Percentiles rank a stretch among this genome's conserved stretches.
phyloP scores from a whole-genome alignment of 805 yeast species.

The Candida rishiriensis region DNA sequence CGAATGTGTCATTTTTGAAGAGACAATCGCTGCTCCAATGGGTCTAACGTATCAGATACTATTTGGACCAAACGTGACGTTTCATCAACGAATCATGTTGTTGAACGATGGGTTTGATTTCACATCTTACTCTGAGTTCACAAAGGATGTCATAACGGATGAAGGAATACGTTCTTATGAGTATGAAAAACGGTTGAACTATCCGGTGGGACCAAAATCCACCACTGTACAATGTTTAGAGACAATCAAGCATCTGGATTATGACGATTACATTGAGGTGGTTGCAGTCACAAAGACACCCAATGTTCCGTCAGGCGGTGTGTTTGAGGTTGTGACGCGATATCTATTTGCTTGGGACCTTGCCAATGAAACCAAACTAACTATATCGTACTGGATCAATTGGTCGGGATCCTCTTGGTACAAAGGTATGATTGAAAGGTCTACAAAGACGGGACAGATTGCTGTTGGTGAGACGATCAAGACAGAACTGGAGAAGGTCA shows the following conservation, averaged over 20 bases:
- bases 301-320: constrained; percentile 88
- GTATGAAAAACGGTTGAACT: constrained; percentile 72
- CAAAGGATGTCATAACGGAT: constrained; percentile 35
- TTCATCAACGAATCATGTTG: constrained; percentile 35
- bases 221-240: constrained; percentile 66
- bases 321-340: constrained; percentile 72
- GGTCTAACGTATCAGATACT: constrained; percentile 68
- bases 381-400: constrained; percentile 67
- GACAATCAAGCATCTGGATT: constrained; percentile 50
- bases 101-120: constrained; percentile 45
- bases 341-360: constrained; percentile 73
- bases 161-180: constrained; percentile 48
- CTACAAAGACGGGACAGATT: constrained; percentile 75
- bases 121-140: constrained; percentile 34
- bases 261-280: constrained; percentile 51
- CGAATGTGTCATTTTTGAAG: constrained; percentile 49
- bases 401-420: constrained; percentile 96
- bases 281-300: constrained; percentile 73
- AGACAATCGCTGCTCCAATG: constrained; percentile 61
- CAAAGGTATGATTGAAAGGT: constrained; percentile 81
- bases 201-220: constrained; percentile 88
- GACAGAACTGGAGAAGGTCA: constrained; percentile 17
- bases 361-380: constrained; percentile 53
- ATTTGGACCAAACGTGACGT: constrained; percentile 56
- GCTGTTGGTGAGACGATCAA: constrained; percentile 46